Evolutionary conservation across 495 filamentous ascomycete species (phyloP), one percentile per base, ranked within the genome.

Genomic region (Hypoxylon cercidicola): DNA sequence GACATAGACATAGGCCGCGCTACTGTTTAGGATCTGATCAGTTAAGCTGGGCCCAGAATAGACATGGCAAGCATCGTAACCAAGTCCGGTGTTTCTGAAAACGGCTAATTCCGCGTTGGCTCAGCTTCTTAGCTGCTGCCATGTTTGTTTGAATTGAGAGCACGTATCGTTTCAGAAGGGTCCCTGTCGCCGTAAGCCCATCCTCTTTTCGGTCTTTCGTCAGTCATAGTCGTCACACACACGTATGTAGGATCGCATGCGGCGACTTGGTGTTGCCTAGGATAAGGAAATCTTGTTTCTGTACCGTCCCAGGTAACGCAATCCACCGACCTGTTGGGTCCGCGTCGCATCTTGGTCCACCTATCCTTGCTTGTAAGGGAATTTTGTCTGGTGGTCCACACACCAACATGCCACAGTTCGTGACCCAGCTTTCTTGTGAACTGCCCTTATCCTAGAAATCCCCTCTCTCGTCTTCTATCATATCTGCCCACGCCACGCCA

Each of bases 251-350:
- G 23, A 62, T 53, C 12, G 59, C 41, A 62, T 49, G 49, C 49
- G 50, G 43, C 50, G 35, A 55, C 40, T 47, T 3, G 21, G 28
- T 5, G 2, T 13, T 19, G 43, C 30, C n/a, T 37, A n/a, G 53
- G 60, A 47, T 45, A 66, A 41, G 47, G 40, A 62, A 67, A 62
- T 67, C 58, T 67, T 67, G 58, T 67, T 67, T 62, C 56, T 60
- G n/a, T 18, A 25, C 25, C 41, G 40, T 44, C 53, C 55, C 32
- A 56, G 63, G 56, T 60, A 60, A 66, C 51, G 63, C 63, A 60
- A 66, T 45, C 37, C 37, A 48, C 63, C 63, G 56, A 61, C 1
- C 8, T 53, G 41, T 60, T 66, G 45, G 56, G 63, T 60, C 56
- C 45, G 63, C 63, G 56, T 66, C 53, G 58, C 49, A 67, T 67